Percentiles rank a stretch among this genome's conserved stretches.
Conservation (phyloP, 2,329 filamentous ascomycete genomes). For the Aspergillaceae sp. region DNA sequence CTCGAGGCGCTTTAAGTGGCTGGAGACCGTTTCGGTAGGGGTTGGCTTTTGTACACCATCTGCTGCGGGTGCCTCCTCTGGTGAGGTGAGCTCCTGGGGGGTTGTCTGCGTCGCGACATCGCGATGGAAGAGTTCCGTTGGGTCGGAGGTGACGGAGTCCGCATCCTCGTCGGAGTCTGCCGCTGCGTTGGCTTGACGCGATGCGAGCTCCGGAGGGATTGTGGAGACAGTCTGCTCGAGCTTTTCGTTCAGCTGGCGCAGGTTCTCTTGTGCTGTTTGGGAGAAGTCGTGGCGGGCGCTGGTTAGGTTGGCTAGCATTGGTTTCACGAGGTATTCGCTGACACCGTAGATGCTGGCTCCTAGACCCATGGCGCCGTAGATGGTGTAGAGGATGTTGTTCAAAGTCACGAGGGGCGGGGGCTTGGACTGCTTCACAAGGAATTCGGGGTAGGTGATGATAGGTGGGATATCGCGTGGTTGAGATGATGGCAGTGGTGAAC, state of each 20-base stretch:
- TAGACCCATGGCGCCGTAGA: slow-evolving; percentile 49
- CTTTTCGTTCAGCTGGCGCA: slow-evolving; percentile 49
- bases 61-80: neutral
- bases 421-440: slow-evolving; percentile 50
- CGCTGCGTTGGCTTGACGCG: slow-evolving; percentile 17
- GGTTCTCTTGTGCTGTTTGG: slow-evolving; percentile 42
- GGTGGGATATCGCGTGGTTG: slow-evolving; percentile 43
- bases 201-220: slow-evolving; percentile 36
- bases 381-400: slow-evolving; percentile 46
- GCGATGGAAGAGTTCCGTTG: slow-evolving; percentile 55
- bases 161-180: slow-evolving; percentile 29
- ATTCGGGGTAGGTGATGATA: slow-evolving; percentile 60
- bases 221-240: slow-evolving; percentile 45
- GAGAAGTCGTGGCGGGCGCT: slow-evolving; percentile 51
- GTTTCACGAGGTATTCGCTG: slow-evolving; percentile 51
- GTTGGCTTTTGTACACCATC: slow-evolving; percentile 5
- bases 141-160: slow-evolving; percentile 47
- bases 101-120: slow-evolving; percentile 56
- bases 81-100: slow-evolving; percentile 23
- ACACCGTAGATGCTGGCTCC: slow-evolving; percentile 50
- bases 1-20: slow-evolving; percentile 40
- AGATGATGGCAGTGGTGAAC: slow-evolving; percentile 8
- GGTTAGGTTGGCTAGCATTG: slow-evolving; percentile 48
- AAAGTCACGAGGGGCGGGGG: slow-evolving; percentile 54
- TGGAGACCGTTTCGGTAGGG: slow-evolving; percentile 18